Conservation (phyloP, 2,329 filamentous ascomycete species). For the Emericellopsis atlantica region DNA sequence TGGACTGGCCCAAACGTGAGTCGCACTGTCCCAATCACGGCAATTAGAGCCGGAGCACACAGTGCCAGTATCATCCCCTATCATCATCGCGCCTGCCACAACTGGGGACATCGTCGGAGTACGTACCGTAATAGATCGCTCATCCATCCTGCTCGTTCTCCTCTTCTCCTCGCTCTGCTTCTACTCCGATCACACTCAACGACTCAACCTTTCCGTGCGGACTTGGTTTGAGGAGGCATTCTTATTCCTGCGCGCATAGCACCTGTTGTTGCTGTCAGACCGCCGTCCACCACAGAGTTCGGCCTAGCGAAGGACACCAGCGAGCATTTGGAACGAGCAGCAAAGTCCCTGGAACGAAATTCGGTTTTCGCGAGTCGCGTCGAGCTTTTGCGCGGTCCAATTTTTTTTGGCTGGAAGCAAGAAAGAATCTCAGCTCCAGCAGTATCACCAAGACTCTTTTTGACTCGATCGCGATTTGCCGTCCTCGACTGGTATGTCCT, state of each 20-base stretch:
- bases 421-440: neutral
- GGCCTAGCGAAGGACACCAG: neutral
- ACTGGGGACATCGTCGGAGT: neutral
- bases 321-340: too few relatives aligned
- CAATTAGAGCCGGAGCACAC: neutral
- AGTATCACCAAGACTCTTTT: neutral
- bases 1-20: neutral
- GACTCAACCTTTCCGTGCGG: neutral
- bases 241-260: neutral
- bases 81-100: neutral
- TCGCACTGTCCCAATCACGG: neutral
- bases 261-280: neutral
- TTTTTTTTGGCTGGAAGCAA: neutral
- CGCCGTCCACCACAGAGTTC: neutral
- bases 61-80: neutral
- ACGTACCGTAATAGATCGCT: neutral
- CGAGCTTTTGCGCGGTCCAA: neutral
- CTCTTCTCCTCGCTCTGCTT: neutral
- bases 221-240: neutral
- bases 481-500: neutral
- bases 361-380: neutral
- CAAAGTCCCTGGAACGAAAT: too few relatives aligned
- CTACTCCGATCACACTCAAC: neutral
- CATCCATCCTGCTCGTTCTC: neutral
- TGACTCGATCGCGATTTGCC: neutral